Conservation (phyloP, 2,329 filamentous ascomycete species). For the Immersiporthe knoxdaviesiana region DNA sequence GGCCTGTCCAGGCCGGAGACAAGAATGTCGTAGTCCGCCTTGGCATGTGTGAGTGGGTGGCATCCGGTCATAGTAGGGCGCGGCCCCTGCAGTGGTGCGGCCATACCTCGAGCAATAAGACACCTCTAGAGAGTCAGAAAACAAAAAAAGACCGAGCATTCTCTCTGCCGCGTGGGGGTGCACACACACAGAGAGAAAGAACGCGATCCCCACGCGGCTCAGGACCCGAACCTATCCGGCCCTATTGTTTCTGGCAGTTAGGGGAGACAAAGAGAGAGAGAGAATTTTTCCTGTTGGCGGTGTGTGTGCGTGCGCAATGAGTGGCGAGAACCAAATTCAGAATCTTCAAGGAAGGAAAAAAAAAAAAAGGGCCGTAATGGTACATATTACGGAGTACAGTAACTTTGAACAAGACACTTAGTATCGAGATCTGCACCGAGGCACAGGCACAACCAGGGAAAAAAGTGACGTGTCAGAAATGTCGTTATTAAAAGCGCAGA, state of each 20-base stretch:
- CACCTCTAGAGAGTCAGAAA: neutral
- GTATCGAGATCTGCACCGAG: neutral
- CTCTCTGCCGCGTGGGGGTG: neutral
- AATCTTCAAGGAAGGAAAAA: neutral
- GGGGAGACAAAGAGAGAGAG: neutral
- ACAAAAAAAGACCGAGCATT: neutral
- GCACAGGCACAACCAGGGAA: neutral
- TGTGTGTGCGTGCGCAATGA: neutral
- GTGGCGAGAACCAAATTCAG: neutral
- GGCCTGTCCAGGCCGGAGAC: neutral
- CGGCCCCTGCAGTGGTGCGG: slow-evolving; percentile 4
- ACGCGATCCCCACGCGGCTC: neutral
- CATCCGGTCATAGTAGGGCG: neutral
- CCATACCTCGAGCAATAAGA: neutral
- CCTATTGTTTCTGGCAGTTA: neutral
- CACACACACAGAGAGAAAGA: neutral
- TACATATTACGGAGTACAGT: too few relatives aligned
- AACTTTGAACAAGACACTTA: neutral
- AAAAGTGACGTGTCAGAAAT: slow-evolving; percentile 1
- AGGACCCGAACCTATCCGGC: neutral
- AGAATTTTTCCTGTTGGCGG: neutral
- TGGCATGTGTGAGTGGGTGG: neutral
- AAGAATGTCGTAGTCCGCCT: slow-evolving; percentile 1
- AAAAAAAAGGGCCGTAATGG: neutral
- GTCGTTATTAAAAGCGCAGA: neutral